Percentiles rank a stretch among this genome's conserved stretches.
Evolutionary conservation across 805 yeast species (phyloP).

Genomic region (Zygosaccharomyces lentus): DNA sequence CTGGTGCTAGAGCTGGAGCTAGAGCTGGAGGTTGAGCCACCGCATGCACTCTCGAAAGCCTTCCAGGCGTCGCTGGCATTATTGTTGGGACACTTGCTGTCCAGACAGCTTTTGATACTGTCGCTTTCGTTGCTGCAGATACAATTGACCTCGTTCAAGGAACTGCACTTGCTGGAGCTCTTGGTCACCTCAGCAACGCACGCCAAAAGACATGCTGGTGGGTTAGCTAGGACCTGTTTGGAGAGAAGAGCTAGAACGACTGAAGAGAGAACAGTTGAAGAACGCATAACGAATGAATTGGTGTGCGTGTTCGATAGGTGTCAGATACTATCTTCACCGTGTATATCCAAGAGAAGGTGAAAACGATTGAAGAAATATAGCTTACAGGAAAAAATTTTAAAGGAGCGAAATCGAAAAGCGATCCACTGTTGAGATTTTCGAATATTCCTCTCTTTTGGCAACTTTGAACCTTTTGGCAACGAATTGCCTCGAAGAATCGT

Average conservation of each 20-base stretch:
- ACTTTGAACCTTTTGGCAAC: neutral
- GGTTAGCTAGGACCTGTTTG: constrained; percentile 54
- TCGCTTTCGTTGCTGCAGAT: constrained; percentile 55
- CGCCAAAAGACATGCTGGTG: constrained; percentile 90
- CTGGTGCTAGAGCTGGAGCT: constrained; percentile 35
- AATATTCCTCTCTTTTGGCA: neutral
- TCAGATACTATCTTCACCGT: neutral
- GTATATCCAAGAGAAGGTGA: neutral
- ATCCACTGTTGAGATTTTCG: neutral
- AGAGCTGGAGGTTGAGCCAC: constrained; percentile 26
- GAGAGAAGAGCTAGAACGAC: constrained; percentile 28
- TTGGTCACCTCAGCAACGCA: constrained; percentile 73
- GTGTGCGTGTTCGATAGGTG: neutral
- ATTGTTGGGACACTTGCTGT: constrained; percentile 63
- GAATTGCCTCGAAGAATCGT: neutral
- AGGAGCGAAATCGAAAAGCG: neutral
- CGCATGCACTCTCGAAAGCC: constrained; percentile 54
- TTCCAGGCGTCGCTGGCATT: constrained; percentile 53
- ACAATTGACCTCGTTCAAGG: constrained; percentile 63
- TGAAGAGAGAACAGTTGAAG: constrained; percentile 27
- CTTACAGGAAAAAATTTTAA: neutral
- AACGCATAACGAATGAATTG: constrained; percentile 25
- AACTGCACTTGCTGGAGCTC: constrained; percentile 48
- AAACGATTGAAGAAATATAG: neutral
- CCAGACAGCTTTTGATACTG: constrained; percentile 58